Evolutionary conservation across 208 protist genomes (phyloP), one percentile per base, ranked within the genome.

Genomic region (Phytomonas francai): DNA sequence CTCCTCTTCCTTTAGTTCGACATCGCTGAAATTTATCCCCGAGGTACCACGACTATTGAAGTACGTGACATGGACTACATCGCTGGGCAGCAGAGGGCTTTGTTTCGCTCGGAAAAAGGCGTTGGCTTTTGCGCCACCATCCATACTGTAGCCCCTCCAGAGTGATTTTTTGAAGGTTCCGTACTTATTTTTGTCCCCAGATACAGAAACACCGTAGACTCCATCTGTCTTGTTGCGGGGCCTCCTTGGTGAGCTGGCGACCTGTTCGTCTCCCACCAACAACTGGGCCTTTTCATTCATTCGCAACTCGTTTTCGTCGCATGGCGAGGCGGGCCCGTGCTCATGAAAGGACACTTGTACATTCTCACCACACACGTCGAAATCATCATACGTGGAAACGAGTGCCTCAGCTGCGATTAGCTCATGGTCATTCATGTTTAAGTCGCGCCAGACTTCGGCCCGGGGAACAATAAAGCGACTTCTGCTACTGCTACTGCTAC

Each of bases 31-130:
- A 34, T 70, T 74, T 5, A 76, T 70, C 22, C 29, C 62, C 8
- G 67, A 51, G 33, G 69, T 73, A 22, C 89, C 89, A 34, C 86
- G 86, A 66, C 89, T 89, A 73, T 94, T 94, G 63, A 89, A 94
- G 81, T 89, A 94, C 32, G 69, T 71, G 0, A 94, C 75, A 36
- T 74, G 63, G 59, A 94, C 89, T 19, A 85, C 74, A 29, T 89
- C 59, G 29, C 75, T 58, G 4, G 29, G 4, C 45, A 31, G 22
- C 25, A 33, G 19, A 16, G 42, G 42, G 7, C 16, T 51, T 51
- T 12, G 42, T 51, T 12, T 6, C 9, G 16, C 2, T 3, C 16
- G 59, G 16, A 2, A 12, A 2, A 42, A 42, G 32, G 33, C 16
- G 2, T 11, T 11, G 2, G 32, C 16, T 33, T 42, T 51, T 12